Evolutionary conservation across 1,284 basidiomycete species (phyloP).

Genomic region (Papiliotrema nemorosa): DNA sequence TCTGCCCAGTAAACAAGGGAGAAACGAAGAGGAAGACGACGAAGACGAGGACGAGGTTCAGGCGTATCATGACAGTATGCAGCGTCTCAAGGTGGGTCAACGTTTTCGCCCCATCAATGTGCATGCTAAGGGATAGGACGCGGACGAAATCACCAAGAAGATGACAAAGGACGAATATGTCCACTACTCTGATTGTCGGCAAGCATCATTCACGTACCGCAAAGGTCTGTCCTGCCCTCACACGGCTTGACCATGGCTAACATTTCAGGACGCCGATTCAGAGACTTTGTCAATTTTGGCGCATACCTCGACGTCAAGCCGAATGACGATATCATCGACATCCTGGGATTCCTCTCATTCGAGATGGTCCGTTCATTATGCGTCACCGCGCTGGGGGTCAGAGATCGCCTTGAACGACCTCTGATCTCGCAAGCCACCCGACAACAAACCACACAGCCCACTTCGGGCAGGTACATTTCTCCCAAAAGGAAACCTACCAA

Average conservation of each 20-base stretch:
- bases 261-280: conserved; percentile 90
- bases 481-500: no score
- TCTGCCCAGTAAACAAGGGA: conserved; percentile 49
- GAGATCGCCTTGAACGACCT: conserved; percentile 32
- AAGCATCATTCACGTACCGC: conserved; percentile 94
- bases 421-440: not conserved
- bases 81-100: conserved; percentile 67
- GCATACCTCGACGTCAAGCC: conserved; percentile 83
- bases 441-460: no score
- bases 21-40: conserved; percentile 81
- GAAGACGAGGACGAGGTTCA: no score
- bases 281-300: conserved; percentile 91
- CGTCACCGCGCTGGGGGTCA: conserved; percentile 73
- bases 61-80: conserved; percentile 89
- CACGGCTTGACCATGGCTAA: conserved; percentile 55
- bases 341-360: conserved; percentile 93
- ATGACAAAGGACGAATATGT: conserved; percentile 98
- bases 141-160: conserved; percentile 87
- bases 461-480: no score
- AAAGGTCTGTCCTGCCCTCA: conserved; percentile 68
- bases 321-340: conserved; percentile 93
- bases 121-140: conserved; percentile 59
- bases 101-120: not conserved
- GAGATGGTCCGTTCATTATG: conserved; percentile 94
- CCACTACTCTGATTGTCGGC: conserved; percentile 94